Evolutionary conservation across 495 filamentous ascomycete species (phyloP).

Genomic region (Xylaria intraflava): DNA sequence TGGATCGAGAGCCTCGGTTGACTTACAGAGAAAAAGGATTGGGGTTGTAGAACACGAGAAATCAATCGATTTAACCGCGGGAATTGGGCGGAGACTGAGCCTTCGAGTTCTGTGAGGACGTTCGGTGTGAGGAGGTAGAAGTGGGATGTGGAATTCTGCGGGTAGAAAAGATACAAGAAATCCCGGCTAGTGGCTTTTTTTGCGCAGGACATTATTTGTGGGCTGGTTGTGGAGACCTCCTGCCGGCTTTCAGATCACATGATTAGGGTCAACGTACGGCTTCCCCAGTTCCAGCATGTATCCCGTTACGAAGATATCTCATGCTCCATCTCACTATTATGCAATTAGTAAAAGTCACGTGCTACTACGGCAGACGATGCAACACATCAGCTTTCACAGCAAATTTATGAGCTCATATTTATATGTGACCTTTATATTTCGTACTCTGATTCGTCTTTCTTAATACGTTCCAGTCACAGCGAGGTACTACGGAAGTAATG

Average conservation of each 20-base stretch:
- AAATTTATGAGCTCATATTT: no score
- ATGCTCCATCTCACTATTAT: no score
- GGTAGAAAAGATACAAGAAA: slow-evolving; percentile 20
- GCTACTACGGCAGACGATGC: no score
- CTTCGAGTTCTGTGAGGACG: slow-evolving; percentile 43
- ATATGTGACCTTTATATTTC: no score
- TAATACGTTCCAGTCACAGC: no score
- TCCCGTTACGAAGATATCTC: no score
- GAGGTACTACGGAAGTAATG: no score
- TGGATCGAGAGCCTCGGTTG: slow-evolving; percentile 10
- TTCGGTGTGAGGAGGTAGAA: slow-evolving; percentile 25
- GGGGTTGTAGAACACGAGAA: slow-evolving; percentile 44
- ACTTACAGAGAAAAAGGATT: slow-evolving; percentile 27
- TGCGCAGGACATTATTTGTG: slow-evolving; percentile 10
- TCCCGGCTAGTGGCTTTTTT: background rate
- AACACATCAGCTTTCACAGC: no score
- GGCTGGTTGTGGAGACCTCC: slow-evolving; percentile 15
- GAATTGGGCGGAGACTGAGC: slow-evolving; percentile 50
- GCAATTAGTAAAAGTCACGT: no score
- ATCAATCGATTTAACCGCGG: slow-evolving; percentile 54
- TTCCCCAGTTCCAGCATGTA: no score
- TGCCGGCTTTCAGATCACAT: slow-evolving; percentile 22
- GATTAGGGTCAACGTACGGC: slow-evolving; percentile 34
- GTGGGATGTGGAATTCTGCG: slow-evolving; percentile 14
- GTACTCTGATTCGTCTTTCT: no score